A percentile compares a stretch with the other conserved stretches of the same genome.
Evolutionary conservation across 2,329 filamentous ascomycete species (phyloP).

Genomic region (Neodidymelliopsis sp.): DNA sequence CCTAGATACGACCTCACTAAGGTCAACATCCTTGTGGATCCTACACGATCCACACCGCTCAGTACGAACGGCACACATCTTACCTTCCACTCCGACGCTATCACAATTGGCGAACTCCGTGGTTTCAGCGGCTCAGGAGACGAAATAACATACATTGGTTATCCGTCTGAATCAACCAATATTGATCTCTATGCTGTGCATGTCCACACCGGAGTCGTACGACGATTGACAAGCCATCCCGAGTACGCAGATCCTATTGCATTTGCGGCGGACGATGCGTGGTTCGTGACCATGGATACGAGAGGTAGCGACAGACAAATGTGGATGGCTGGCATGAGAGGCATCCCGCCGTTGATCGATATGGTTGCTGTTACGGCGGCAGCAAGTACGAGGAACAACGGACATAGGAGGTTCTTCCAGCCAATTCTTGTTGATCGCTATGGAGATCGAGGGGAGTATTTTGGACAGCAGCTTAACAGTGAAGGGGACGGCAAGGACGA

Average conservation of each 20-base stretch:
- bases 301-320: slow-evolving; percentile 53
- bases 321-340: slow-evolving; percentile 53
- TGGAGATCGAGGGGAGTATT: slow-evolving; percentile 57
- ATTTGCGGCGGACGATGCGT: slow-evolving; percentile 55
- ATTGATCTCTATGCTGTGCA: slow-evolving; percentile 56
- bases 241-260: slow-evolving; percentile 56
- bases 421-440: slow-evolving; percentile 54
- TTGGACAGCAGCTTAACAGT: slow-evolving; percentile 53
- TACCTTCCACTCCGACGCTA: slow-evolving; percentile 38
- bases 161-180: slow-evolving; percentile 53
- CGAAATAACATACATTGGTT: slow-evolving; percentile 55
- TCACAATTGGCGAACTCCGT: slow-evolving; percentile 55
- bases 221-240: slow-evolving; percentile 55
- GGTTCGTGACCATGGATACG: slow-evolving; percentile 55
- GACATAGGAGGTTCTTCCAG: slow-evolving; percentile 56
- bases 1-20: slow-evolving; percentile 52
- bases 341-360: slow-evolving; percentile 54
- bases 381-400: slow-evolving; percentile 57
- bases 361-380: slow-evolving; percentile 19
- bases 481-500: slow-evolving; percentile 27
- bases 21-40: slow-evolving; percentile 44
- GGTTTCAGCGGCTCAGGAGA: slow-evolving; percentile 54
- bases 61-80: slow-evolving; percentile 37
- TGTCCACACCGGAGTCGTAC: slow-evolving; percentile 51
- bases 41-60: not conserved